These are phyloP conservation scores for Cymbidium sinense DNA, from an alignment of 106 monocot species.

Conservation along the genomic window DNA sequence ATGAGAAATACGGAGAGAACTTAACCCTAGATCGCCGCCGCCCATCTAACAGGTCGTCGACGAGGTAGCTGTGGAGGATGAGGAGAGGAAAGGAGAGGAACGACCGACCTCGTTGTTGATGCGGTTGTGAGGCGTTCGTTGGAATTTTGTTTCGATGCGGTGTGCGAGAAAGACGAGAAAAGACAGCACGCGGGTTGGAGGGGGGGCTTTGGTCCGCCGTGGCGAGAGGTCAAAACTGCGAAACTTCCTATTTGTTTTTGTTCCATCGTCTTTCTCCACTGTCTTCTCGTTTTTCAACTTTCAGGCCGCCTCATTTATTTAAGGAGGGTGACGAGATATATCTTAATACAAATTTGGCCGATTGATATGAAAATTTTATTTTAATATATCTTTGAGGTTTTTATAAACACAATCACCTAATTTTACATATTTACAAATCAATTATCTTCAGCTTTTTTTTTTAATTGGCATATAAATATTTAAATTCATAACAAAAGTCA, in stretches of 20 bases:
- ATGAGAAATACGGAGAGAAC: neutral
- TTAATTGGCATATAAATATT: too few species aligned
- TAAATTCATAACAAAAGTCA: too few species aligned
- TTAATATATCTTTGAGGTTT: too few species aligned
- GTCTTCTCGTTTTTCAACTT: neutral
- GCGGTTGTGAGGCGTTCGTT: neutral
- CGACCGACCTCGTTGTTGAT: constrained; percentile 5
- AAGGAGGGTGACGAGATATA: too few species aligned
- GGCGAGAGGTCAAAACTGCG: neutral
- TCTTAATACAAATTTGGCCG: too few species aligned
- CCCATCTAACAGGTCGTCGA: neutral
- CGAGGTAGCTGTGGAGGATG: neutral
- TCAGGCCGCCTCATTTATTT: too few species aligned
- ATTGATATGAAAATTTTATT: too few species aligned
- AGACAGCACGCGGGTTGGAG: neutral
- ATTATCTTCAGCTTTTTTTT: too few species aligned
- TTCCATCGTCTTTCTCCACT: neutral
- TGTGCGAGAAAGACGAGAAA: neutral
- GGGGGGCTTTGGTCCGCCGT: neutral
- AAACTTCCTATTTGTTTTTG: neutral
- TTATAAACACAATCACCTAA: too few species aligned
- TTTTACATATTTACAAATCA: too few species aligned
- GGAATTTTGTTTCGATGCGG: neutral
- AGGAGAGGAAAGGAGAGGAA: neutral
- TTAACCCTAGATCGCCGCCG: constrained; percentile 7